A percentile compares a stretch with the other conserved stretches of the same genome.
Conservation (phyloP, 345 rosid species). For the Sapria himalayana region DNA sequence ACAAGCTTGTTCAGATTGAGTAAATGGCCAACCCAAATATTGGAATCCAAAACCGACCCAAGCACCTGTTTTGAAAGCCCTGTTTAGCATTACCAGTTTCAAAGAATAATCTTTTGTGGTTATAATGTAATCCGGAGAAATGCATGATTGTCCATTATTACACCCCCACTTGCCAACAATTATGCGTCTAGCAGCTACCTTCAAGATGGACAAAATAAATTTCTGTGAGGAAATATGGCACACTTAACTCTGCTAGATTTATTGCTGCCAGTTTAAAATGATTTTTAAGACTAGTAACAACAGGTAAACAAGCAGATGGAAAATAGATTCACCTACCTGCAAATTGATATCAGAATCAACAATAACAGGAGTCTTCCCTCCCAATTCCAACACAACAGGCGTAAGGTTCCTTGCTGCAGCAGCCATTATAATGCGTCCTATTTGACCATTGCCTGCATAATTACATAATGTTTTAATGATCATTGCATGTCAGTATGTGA, state of each 20-base stretch:
- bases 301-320: constrained; percentile 3
- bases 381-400: constrained; percentile 82
- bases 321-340: constrained; percentile 19
- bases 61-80: too few relatives aligned
- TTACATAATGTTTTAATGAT: too few relatives aligned
- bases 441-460: constrained; percentile 51
- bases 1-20: too few relatives aligned
- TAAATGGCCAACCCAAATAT: constrained; percentile 9
- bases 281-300: background rate
- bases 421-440: constrained; percentile 67
- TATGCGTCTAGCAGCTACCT: constrained; percentile 68
- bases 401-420: constrained; percentile 97
- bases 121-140: constrained; percentile 70
- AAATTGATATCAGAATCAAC: constrained; percentile 53
- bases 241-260: background rate
- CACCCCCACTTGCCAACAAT: constrained; percentile 81
- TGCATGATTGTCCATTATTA: constrained; percentile 83
- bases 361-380: constrained; percentile 82
- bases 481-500: too few relatives aligned
- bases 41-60: too few relatives aligned
- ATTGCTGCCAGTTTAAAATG: too few relatives aligned
- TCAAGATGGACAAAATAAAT: constrained; percentile 8
- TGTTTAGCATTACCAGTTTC: constrained; percentile 74
- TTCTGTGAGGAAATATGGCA: constrained; percentile 5
- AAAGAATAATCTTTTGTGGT: constrained; percentile 53